Evolutionary conservation across 2,329 filamentous ascomycete species (phyloP), one percentile per base, ranked within the genome.

Genomic region (Claviceps sp.): DNA sequence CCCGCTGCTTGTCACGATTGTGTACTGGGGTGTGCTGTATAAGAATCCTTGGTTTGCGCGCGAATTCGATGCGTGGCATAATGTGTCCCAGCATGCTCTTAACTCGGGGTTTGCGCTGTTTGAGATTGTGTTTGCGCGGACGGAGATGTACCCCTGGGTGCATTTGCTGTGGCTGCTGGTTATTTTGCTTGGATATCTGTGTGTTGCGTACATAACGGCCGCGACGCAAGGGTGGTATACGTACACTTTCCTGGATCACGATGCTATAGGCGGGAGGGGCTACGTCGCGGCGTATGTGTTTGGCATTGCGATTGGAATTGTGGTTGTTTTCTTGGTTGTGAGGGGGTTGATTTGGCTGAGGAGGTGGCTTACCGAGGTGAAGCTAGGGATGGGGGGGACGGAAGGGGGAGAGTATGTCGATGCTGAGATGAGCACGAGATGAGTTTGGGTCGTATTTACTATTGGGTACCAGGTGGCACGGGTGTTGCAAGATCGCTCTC

Each of bases 21-120:
- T 88, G 46, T 88, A 79, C 71, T 88, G 85, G 85, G 76, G 59
- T 6, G 62, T 83, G 5, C 67, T 88, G 13, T 84, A 77, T 62
- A 45, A 56, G 6, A 67, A 68, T 0, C 60, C 66, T 1, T 84
- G 78, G 73, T 82, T 75, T 62, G 54, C 68, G 1, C 61, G 60
- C 5, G 55, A 58, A n/a, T 85, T 79, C 59, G 60, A 65, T 5
- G 75, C 73, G 13, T 88, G 82, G 81, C 73, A 69, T 59, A 85
- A 86, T 64, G 70, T 87, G 58, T 86, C 83, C 42, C 76, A 86
- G 65, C 88, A 95, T 67, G 83, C 72, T 20, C 68, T 94, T 50
- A 94, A 94, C 70, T 76, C 78, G 47, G 64, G 74, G 50, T 88
- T 87, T 63, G 85, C 85, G 1, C 70, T 90, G n/a, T 77, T 88